Base-by-base conservation (phyloP, 1,284 basidiomycete genomes). In the Ustilago cynodontis region DNA sequence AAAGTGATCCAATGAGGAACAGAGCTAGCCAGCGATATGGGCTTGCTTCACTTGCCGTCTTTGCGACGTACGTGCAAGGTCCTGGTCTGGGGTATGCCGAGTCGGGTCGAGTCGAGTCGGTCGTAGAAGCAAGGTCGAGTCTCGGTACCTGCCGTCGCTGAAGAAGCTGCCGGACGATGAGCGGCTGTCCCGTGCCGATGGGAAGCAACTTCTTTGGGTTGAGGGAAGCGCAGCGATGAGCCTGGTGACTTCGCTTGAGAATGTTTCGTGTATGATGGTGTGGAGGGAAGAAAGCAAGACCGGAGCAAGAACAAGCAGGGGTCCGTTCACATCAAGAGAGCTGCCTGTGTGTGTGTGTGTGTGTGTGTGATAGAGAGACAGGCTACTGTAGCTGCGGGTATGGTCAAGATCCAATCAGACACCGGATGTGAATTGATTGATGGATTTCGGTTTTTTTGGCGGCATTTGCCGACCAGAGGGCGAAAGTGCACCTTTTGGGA, bases 371-470 rank as follows among this genome's bases (percentile, higher is more conserved):
- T 5, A 5, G 11, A 33, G 31, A 11, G 5, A 33, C 31, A 33
- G 31, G 11, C 5, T 11, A 33, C 31, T 6, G 31, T 10, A 24
- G 24, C 10, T 22, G 7, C 16, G 24, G 22, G 37, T 56, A 28
- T 49, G 39, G 59, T 33, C 28, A 20, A 60, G 39, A 31, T 52
- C 59, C 50, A 60, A 60, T 60, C 59, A 52, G 45, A 60, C 43
- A 57, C 55, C 22, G 33, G 26, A 56, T 43, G 41, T 11, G n/a
- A 41, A 43, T 43, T 43, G 41, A 53, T 53, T 53, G 3, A 6
- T 33, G 31, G 31, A 33, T 33, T n/a, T n/a, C n/a, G 31, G 24
- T 2, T 13, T 33, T 31, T 56, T 14, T 33, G n/a, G 45, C 43
- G 57, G 28, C 31, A 28, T 26, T n/a, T 37, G 18, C 57, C 41